Evolutionary conservation across 352 stramenopile genomes (phyloP), one percentile per base, ranked within the genome.

Genomic region (Globisporangium polare): DNA sequence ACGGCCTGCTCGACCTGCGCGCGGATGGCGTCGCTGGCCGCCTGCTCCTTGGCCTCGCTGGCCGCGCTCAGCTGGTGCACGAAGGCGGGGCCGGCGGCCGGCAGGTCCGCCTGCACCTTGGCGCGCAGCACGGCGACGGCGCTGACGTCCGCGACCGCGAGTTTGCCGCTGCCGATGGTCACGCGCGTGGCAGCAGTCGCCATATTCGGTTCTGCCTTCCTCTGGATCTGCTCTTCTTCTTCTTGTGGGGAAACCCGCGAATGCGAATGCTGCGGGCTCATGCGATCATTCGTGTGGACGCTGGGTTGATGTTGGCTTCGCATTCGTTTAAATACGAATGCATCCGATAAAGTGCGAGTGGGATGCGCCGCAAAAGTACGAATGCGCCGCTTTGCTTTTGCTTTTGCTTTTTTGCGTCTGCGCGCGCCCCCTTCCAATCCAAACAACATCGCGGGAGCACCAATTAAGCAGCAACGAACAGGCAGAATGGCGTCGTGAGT

Each of bases 121-220:
- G 80, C 78, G 55, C 63, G 58, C 24, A 89, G 63, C 13, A 69
- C 78, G 35, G 83, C 80, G 63, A 89, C 72, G 6, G 78, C 69
- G 46, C 75, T 82, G n/a, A 92, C 68, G 63, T 92, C 80, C 49
- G 65, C 75, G 29, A 89, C 62, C 27, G 70, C 69, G 52, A 92
- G 83, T 59, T 82, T 85, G 61, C 58, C 73, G 56, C 63, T 69
- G 54, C 75, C 58, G 59, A 92, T 69, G 29, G 67, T 86, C 69
- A 90, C 80, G 56, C 81, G 74, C 29, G 69, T 50, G 53, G 76
- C 65, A 27, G 76, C 65, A 27, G 49, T 55, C 51, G 75, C 66
- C 71, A 80, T 85, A 39, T 56, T 58, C 43, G 24, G 20, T 37
- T 33, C 6, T 39, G 8, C 24, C n/a, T n/a, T n/a, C n/a, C n/a